Conservation (phyloP, 1,284 basidiomycete genomes). For the Sporisorium sorghi region DNA sequence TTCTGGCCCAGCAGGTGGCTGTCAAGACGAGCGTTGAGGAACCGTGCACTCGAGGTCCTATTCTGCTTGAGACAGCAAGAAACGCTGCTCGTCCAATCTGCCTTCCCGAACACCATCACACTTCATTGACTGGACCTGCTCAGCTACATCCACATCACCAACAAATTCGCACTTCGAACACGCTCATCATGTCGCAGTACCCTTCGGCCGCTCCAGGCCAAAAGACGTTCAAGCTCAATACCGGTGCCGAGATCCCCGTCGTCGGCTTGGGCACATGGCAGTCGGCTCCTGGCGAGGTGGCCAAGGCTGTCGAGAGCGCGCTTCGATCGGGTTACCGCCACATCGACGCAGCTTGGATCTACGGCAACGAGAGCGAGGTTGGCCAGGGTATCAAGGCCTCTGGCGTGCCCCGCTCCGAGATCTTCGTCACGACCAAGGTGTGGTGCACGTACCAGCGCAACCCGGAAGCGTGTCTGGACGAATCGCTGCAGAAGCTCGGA, state of each 20-base stretch:
- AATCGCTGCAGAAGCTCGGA: conserved; percentile 70
- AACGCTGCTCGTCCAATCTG: not conserved
- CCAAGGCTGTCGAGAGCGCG: conserved; percentile 73
- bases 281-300: conserved; percentile 80
- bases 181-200: conserved; percentile 37
- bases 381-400: conserved; percentile 71
- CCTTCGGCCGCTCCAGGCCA: conserved; percentile 51
- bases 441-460: conserved; percentile 78
- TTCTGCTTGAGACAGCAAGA: not conserved
- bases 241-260: conserved; percentile 66
- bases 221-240: conserved; percentile 62
- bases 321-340: conserved; percentile 65
- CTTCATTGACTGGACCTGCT: no score
- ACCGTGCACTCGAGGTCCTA: not conserved
- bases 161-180: not conserved
- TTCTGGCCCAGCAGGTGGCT: not conserved
- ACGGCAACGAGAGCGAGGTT: conserved; percentile 69
- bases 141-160: not conserved
- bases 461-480: conserved; percentile 69
- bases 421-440: conserved; percentile 72
- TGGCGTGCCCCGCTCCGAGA: conserved; percentile 71
- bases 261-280: conserved; percentile 84
- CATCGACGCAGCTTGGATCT: conserved; percentile 65
- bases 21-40: no score
- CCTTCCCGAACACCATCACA: not conserved